Conservation (phyloP, 805 yeast species). For the Suhomyces prunicola region DNA sequence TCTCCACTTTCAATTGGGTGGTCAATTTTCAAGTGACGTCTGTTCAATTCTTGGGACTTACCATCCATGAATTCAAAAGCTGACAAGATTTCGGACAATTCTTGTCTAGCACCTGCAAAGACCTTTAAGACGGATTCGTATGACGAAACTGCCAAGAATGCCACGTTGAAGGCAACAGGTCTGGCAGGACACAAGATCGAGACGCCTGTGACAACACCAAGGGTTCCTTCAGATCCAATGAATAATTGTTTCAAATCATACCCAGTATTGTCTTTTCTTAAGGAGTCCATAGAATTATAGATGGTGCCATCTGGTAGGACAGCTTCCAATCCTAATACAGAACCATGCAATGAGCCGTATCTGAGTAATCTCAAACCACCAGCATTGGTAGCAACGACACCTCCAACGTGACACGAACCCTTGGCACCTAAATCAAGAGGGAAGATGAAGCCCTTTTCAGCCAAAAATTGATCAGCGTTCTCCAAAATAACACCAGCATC, state of each 20-base stretch:
- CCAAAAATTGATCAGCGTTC: constrained; percentile 71
- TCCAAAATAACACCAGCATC: constrained; percentile 92
- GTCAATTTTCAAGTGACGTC: constrained; percentile 50
- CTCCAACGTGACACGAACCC: constrained; percentile 96
- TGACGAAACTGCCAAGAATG: constrained; percentile 76
- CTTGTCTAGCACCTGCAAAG: constrained; percentile 72
- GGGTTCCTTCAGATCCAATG: constrained; percentile 91
- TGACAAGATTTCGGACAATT: constrained; percentile 79
- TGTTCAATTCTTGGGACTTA: constrained; percentile 63
- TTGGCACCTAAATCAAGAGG: constrained; percentile 95
- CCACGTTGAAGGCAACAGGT: constrained; percentile 82
- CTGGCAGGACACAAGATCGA: constrained; percentile 87
- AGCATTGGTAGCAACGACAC: constrained; percentile 92
- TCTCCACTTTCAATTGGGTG: constrained; percentile 78
- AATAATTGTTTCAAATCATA: constrained; percentile 89
- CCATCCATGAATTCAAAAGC: constrained; percentile 95
- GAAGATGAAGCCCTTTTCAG: constrained; percentile 83
- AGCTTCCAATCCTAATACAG: constrained; percentile 86
- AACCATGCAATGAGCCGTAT: constrained; percentile 90
- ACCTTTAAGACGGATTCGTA: constrained; percentile 83
- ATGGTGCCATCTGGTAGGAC: constrained; percentile 90
- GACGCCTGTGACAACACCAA: constrained; percentile 87
- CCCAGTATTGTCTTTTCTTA: constrained; percentile 94
- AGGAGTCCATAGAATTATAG: constrained; percentile 72
- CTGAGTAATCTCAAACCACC: constrained; percentile 88